These are phyloP conservation scores for Globisporangium spinosum DNA, from an alignment of 352 stramenopile species.

Conservation along the genomic window DNA sequence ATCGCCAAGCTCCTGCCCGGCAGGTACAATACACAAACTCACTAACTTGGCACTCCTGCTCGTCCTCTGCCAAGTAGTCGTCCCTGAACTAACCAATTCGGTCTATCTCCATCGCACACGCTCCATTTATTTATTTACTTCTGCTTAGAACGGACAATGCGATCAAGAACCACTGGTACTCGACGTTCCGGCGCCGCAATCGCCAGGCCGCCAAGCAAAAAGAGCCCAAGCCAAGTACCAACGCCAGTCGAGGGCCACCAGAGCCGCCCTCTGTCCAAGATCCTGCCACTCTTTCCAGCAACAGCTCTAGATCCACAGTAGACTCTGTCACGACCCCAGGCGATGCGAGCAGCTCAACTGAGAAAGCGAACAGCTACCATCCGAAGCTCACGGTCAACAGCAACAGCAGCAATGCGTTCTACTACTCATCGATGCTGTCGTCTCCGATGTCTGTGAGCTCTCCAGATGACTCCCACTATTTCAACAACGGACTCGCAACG, in stretches of 20 bases:
- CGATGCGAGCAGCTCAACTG: neutral
- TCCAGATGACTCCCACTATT: constrained; percentile 8
- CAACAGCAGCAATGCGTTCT: neutral
- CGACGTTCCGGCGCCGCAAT: constrained; percentile 54
- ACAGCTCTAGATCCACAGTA: neutral
- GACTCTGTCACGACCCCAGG: neutral
- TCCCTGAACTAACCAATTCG: neutral
- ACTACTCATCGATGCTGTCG: constrained; percentile 8
- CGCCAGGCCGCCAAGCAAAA: constrained; percentile 52
- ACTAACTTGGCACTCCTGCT: neutral
- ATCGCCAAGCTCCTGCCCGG: constrained; percentile 97
- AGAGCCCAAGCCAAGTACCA: constrained; percentile 15
- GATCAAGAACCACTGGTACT: constrained; percentile 89
- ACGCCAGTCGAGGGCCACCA: neutral
- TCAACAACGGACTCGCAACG: neutral
- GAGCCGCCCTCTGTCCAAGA: neutral
- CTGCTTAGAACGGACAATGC: constrained; percentile 60
- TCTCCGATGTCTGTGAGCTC: constrained; percentile 42
- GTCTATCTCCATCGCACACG: neutral
- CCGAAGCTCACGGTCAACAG: constrained; percentile 5
- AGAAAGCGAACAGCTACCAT: constrained; percentile 8
- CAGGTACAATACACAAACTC: constrained; percentile 24
- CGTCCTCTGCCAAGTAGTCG: neutral
- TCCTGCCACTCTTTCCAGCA: neutral
- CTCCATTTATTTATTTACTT: neutral